Evolutionary conservation across 148 eudicot genomes (phyloP), one percentile per base, ranked within the genome.

Genomic region (Spergularia marina): DNA sequence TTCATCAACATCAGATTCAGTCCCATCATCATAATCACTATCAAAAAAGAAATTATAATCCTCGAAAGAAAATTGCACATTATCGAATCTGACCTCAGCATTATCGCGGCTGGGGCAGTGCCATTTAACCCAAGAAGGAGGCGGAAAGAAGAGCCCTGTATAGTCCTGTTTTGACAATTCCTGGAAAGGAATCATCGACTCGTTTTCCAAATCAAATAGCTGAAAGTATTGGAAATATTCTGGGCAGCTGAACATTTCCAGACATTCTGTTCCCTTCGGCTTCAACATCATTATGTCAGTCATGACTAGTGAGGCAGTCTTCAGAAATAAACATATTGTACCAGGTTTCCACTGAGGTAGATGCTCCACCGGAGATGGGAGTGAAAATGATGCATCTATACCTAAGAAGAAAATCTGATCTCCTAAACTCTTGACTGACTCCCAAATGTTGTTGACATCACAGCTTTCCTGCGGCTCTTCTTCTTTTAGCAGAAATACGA

Each of bases 101-200:
- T 71, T 54, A 14, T 47, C 25, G 18, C 34, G 74, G 16, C 21
- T 16, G 39, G 77, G 60, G 18, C 77, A 63, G 7, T 18, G 49
- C 61, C 77, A 74, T 17, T 63, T 74, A 52, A 52, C 60, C 77
- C 70, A 73, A 44, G 65, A 9, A 0, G 75, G 75, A 20, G 76
- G 76, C 2, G 76, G 76, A n/a, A 73, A 73, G 17, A 60, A 73
- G 14, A 73, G 9, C 40, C 67, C 54, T 21, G 56, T 73, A 30
- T 60, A 30, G 3, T 30, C 36, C 2, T 30, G 61, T 63, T 63
- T 36, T 11, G 67, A 9, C 44, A 63, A 63, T 41, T 30, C 44
- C 67, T 30, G 44, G 16, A 30, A 63, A 63, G 44, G 18, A 4
- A 13, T 34, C 67, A 63, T 30, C 44, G 36, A 30, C 67, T 30